phyloP scores from a whole-genome alignment of 352 stramenopile genomes.

The Phytophthora ohioensis region DNA sequence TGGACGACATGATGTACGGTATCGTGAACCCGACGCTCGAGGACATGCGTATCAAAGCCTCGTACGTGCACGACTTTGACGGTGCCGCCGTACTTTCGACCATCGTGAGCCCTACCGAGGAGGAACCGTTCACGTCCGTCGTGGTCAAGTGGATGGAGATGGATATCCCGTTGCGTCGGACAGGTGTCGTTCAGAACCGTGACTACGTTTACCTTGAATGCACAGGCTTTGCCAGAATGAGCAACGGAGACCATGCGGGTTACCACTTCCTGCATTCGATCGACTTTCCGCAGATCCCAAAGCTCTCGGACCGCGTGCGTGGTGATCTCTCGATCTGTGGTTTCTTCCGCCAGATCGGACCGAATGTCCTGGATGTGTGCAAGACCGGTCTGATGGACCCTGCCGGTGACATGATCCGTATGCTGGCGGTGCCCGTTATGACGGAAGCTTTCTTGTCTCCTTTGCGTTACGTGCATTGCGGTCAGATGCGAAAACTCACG shows the following conservation, averaged over 20 bases:
- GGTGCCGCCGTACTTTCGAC: conserved; percentile 39
- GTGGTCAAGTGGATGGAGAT: conserved; percentile 54
- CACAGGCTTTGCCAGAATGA: conserved; percentile 49
- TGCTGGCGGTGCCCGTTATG: conserved; percentile 43
- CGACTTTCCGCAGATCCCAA: conserved; percentile 50
- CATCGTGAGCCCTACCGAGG: conserved; percentile 33
- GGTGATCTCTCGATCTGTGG: conserved; percentile 57
- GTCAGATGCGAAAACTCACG: conserved; percentile 70
- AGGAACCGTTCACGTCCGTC: conserved; percentile 39
- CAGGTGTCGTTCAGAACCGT: conserved; percentile 53
- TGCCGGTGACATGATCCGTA: conserved; percentile 49
- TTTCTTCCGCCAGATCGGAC: conserved; percentile 55
- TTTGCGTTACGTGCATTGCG: conserved; percentile 49
- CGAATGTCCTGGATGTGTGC: conserved; percentile 60
- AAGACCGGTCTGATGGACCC: conserved; percentile 45
- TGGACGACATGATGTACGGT: conserved; percentile 53
- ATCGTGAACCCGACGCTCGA: conserved; percentile 43
- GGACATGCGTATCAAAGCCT: conserved; percentile 38
- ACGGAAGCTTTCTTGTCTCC: conserved; percentile 49
- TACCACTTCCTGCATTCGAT: conserved; percentile 75
- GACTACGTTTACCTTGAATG: conserved; percentile 69
- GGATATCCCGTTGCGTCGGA: conserved; percentile 40
- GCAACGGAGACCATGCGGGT: conserved; percentile 57
- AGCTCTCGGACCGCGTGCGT: conserved; percentile 44
- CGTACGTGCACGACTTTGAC: conserved; percentile 42